A percentile compares a stretch with the other conserved stretches of the same genome.
phyloP scores from a whole-genome alignment of 2,329 filamentous ascomycete genomes.

The Colletotrichum horii region DNA sequence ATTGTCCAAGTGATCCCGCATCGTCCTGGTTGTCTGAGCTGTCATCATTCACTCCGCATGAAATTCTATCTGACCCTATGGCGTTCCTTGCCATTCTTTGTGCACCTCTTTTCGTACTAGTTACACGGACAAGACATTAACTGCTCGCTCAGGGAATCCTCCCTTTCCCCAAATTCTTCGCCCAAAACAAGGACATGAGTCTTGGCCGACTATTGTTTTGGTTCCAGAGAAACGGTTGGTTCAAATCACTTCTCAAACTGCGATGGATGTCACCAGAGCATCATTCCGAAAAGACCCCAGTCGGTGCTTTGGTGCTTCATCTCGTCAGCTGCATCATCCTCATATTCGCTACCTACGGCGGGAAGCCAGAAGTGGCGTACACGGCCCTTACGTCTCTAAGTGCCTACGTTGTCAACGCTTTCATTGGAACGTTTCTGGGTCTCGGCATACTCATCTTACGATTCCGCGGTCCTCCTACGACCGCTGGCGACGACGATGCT shows the following conservation, averaged over 20 bases:
- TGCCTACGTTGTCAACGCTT: constrained; percentile 38
- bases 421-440: constrained; percentile 37
- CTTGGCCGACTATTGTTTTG: constrained; percentile 35
- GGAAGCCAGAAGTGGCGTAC: constrained; percentile 31
- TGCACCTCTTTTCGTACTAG: too few species aligned
- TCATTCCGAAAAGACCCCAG: constrained; percentile 39
- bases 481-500: constrained; percentile 8
- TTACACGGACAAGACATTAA: not conserved
- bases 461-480: constrained; percentile 34
- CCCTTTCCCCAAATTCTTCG: constrained; percentile 55
- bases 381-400: constrained; percentile 33
- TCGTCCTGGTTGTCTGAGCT: too few species aligned
- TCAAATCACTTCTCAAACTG: constrained; percentile 29
- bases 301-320: constrained; percentile 39
- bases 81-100: too few species aligned
- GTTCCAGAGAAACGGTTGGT: constrained; percentile 34
- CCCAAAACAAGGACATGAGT: constrained; percentile 39
- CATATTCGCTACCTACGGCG: constrained; percentile 36
- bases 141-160: constrained; percentile 44
- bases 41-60: too few species aligned
- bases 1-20: too few species aligned
- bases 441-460: constrained; percentile 40
- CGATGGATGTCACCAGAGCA: constrained; percentile 37
- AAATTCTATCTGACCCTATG: too few species aligned
- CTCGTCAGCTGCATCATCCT: constrained; percentile 37